Evolutionary conservation across 163 green algal genomes (phyloP).

Genomic region (Scenedesmus sp.): DNA sequence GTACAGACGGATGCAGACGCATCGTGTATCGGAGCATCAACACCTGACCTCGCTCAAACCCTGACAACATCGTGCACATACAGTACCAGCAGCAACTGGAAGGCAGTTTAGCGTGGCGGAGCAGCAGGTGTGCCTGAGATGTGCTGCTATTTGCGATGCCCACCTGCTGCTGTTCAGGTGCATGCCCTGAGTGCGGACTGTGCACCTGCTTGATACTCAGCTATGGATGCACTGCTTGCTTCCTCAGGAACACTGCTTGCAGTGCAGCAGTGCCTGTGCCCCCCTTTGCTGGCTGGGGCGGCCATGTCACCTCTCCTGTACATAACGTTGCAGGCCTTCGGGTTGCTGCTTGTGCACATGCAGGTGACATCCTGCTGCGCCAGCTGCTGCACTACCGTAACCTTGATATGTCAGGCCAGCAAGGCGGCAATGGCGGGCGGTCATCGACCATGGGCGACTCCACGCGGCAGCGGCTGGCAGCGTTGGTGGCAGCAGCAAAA

Average conservation of each 20-base stretch:
- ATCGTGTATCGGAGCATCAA: background rate
- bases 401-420: conserved; percentile 3
- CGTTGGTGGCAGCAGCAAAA: conserved; percentile 29
- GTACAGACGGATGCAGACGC: background rate
- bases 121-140: background rate
- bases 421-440: conserved; percentile 23
- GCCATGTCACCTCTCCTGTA: background rate
- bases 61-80: background rate
- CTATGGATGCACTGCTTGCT: background rate
- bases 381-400: background rate
- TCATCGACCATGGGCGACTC: conserved; percentile 42
- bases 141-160: background rate
- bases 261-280: background rate
- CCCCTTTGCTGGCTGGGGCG: background rate
- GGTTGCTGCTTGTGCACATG: background rate
- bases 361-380: background rate
- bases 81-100: background rate
- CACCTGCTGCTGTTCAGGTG: background rate
- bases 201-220: background rate
- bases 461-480: conserved; percentile 34
- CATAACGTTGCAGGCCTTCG: background rate
- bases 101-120: background rate
- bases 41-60: background rate
- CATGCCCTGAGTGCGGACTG: background rate
- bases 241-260: background rate